phyloP scores from a whole-genome alignment of 2,329 filamentous ascomycete genomes.

The Parasarocladium wereldwijsianum region DNA sequence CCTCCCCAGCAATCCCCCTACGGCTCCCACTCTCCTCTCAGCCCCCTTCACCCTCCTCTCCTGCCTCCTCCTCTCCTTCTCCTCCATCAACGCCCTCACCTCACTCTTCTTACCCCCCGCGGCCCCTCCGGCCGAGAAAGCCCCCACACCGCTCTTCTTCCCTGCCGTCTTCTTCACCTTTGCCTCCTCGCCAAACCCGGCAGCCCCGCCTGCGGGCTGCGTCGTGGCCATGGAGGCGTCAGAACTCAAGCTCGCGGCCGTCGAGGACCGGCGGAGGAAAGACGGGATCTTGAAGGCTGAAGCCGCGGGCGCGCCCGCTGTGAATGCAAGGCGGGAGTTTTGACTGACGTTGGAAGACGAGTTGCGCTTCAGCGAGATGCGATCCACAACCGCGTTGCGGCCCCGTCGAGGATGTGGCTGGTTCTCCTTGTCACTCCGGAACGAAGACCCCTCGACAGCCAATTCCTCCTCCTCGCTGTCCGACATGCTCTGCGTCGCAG shows the following conservation, averaged over 20 bases:
- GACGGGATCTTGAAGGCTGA: conserved; percentile 52
- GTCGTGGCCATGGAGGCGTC: conserved; percentile 14
- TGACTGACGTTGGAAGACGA: conserved; percentile 22
- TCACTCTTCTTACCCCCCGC: conserved; percentile 35
- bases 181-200: conserved; percentile 29
- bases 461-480: conserved; percentile 26
- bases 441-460: conserved; percentile 13
- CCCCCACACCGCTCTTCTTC: conserved; percentile 46
- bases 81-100: conserved; percentile 35
- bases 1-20: conserved; percentile 42
- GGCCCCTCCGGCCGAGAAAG: conserved; percentile 20
- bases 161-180: conserved; percentile 46
- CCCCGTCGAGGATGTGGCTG: conserved; percentile 20
- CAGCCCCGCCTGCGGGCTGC: conserved; percentile 10
- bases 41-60: conserved; percentile 42
- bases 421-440: conserved; percentile 35
- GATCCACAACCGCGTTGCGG: conserved; percentile 47
- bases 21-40: conserved; percentile 38
- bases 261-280: conserved; percentile 50
- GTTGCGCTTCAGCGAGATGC: conserved; percentile 53
- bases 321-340: conserved; percentile 40
- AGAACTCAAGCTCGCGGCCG: conserved; percentile 15
- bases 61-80: conserved; percentile 43
- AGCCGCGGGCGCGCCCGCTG: conserved; percentile 22
- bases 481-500: conserved; percentile 21